Evolutionary conservation across 2,329 filamentous ascomycete species (phyloP).

Genomic region (Microsporum canis): DNA sequence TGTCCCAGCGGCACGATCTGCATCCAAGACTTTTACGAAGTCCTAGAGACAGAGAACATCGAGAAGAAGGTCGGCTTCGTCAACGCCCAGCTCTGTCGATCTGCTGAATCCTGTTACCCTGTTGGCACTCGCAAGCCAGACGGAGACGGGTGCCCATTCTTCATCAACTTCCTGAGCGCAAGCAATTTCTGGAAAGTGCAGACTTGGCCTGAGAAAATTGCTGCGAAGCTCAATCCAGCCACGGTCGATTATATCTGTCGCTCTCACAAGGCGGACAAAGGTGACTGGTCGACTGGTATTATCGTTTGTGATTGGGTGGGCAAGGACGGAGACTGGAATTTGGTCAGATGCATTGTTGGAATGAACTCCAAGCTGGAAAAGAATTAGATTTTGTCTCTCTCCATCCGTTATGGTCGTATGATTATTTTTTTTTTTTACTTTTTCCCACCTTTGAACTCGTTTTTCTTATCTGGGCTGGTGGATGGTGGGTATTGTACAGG

Average conservation of each 20-base stretch:
- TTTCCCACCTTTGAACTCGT: conserved; percentile 3
- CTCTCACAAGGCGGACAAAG: conserved; percentile 43
- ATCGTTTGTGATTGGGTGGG: conserved; percentile 94
- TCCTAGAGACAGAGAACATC: conserved; percentile 63
- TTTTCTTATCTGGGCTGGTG: background rate
- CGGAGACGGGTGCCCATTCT: conserved; percentile 52
- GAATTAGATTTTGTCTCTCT: conserved; percentile 15
- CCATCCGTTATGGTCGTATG: background rate
- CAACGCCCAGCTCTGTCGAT: conserved; percentile 64
- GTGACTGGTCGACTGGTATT: conserved; percentile 71
- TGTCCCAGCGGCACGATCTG: conserved; percentile 62
- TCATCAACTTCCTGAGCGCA: conserved; percentile 79
- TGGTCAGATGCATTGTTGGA: conserved; percentile 74
- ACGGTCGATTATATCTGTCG: conserved; percentile 49
- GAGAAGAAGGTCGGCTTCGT: conserved; percentile 66
- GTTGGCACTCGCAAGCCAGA: conserved; percentile 21
- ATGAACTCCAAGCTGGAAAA: conserved; percentile 62
- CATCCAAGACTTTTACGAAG: conserved; percentile 91
- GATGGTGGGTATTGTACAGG: background rate
- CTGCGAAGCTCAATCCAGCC: conserved; percentile 73
- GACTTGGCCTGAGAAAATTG: conserved; percentile 91
- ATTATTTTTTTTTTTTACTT: conserved; percentile 9
- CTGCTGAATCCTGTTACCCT: conserved; percentile 42
- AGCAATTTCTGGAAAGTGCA: conserved; percentile 88
- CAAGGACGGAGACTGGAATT: conserved; percentile 74